phyloP scores from a whole-genome alignment of 2,329 filamentous ascomycete species.

The Stagonosporopsis vannaccii region DNA sequence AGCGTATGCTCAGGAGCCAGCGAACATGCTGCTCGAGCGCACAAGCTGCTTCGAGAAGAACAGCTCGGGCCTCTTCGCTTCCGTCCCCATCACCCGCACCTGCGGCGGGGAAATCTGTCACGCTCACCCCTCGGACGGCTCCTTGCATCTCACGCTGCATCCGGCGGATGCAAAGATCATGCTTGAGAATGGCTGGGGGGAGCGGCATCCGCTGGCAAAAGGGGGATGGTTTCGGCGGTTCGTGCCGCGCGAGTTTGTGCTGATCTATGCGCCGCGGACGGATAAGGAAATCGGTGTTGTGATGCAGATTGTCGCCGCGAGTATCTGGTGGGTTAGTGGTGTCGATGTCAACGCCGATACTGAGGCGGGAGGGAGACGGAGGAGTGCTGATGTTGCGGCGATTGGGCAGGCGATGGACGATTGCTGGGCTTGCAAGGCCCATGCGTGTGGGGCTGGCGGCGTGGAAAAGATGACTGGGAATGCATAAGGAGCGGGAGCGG shows the following conservation, averaged over 20 bases:
- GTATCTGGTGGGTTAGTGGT: conserved; percentile 70
- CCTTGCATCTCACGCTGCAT: conserved; percentile 81
- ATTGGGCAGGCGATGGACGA: conserved; percentile 30
- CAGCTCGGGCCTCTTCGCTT: conserved; percentile 76
- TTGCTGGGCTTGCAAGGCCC: conserved; percentile 38
- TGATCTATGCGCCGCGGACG: conserved; percentile 81
- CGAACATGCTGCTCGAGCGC: conserved; percentile 55
- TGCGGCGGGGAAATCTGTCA: conserved; percentile 85
- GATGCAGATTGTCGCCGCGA: conserved; percentile 74
- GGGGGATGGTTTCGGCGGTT: conserved; percentile 71
- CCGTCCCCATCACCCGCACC: conserved; percentile 69
- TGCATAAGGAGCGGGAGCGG: conserved; percentile 19
- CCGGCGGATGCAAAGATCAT: conserved; percentile 77
- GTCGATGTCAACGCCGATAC: conserved; percentile 39
- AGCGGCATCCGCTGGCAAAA: conserved; percentile 71
- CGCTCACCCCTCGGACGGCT: conserved; percentile 77
- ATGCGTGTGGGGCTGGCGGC: conserved; percentile 32
- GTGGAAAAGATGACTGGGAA: conserved; percentile 38
- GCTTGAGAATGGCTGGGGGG: conserved; percentile 79
- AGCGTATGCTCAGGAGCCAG: conserved; percentile 30
- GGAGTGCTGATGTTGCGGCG: conserved; percentile 33
- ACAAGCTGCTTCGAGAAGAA: conserved; percentile 85
- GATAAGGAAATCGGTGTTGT: conserved; percentile 72
- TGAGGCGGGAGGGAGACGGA: conserved; percentile 23
- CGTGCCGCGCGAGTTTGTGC: conserved; percentile 76